Evolutionary conservation across 2,329 filamentous ascomycete species (phyloP), one percentile per base, ranked within the genome.

Genomic region (Lomentospora prolificans): DNA sequence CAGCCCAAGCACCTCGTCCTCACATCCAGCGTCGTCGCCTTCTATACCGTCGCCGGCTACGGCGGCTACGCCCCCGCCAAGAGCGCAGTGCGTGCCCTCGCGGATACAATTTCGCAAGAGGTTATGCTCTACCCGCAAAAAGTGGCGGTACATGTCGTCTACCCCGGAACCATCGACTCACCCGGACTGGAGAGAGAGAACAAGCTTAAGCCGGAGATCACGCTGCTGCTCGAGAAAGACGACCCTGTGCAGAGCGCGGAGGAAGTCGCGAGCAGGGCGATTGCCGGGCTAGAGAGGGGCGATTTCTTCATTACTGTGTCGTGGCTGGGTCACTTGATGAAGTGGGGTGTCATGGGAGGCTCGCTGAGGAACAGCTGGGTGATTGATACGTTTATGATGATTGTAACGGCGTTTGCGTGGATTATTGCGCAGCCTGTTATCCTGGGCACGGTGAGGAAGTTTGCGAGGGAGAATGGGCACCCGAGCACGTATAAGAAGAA

Each of bases 91-190:
- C 84, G 90, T 57, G 86, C 84, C 14, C 77, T 99, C 12, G 87
- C 87, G 55, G 94, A 99, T 67, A 86, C 85, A 0, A 75, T 99
- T 52, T 83, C 82, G 22, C 89, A 92, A 65, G 94, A 99, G 71
- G 74, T 95, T 46, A 76, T 90, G 63, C 75, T 96, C 53, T 99
- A 97, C 74, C 90, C 91, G 48, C 86, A 86, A 55, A 81, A 86
- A 46, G 85, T 97, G 55, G 82, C 87, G 62, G 77, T 96, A 19
- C 89, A 95, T 64, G 80, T 89, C 44, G 82, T 97, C 10, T 88
- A 85, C 63, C 94, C 94, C 0, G 92, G 87, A 55, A 89, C 87
- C 2, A 97, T 99, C 60, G 76, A 83, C 12, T 85, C 81, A 4
- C 85, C 89, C 0, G 90, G 91, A 0, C 79, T 86, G 53, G 85